These are phyloP conservation scores for Schizophyllum amplum DNA, from an alignment of 1,284 basidiomycete genomes.

Conservation along the genomic window DNA sequence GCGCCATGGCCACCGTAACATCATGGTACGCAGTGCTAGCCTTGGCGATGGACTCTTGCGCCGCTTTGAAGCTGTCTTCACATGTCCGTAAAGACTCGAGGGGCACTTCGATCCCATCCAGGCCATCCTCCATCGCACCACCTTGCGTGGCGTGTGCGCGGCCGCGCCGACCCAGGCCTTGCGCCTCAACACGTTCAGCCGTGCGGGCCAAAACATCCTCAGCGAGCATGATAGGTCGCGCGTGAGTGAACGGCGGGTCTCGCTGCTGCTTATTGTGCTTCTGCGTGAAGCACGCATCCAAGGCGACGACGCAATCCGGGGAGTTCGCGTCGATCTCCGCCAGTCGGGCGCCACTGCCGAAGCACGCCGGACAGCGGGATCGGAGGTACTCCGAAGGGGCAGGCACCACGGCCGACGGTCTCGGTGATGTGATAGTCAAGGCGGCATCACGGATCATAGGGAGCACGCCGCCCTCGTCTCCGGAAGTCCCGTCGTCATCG, in stretches of 20 bases:
- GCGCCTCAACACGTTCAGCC: slow-evolving; percentile 1
- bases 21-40: too few relatives aligned
- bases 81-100: neutral
- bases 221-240: slow-evolving; percentile 5
- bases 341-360: neutral
- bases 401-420: neutral
- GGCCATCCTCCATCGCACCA: too few relatives aligned
- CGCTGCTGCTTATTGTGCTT: slow-evolving; percentile 6
- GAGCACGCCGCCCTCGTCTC: too few relatives aligned
- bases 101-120: too few relatives aligned
- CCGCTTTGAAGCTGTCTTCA: neutral
- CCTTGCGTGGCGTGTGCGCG: too few relatives aligned
- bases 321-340: neutral
- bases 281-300: slow-evolving; percentile 9
- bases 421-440: too few relatives aligned
- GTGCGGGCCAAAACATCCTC: neutral
- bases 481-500: too few relatives aligned
- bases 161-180: neutral
- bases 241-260: slow-evolving; percentile 1
- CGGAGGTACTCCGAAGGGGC: slow-evolving; percentile 5
- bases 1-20: too few relatives aligned
- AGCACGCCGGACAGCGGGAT: slow-evolving; percentile 3
- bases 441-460: too few relatives aligned
- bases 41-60: too few relatives aligned
- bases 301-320: neutral